Base-by-base conservation (phyloP, 2,329 filamentous ascomycete genomes). In the Knufia petricola region DNA sequence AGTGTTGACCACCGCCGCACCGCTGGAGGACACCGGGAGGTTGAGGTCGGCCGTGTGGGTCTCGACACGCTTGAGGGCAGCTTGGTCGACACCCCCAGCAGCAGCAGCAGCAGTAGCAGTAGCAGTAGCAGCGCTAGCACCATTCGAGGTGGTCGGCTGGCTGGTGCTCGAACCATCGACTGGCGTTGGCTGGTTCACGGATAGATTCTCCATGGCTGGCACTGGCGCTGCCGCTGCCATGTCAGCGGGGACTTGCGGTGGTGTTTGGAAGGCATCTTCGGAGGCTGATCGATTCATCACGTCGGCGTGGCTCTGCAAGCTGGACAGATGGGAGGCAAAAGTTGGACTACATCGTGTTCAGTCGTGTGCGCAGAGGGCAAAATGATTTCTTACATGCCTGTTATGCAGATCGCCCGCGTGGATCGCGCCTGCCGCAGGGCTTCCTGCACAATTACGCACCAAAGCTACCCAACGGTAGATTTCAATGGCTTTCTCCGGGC, bases 1-100 rank as follows among this genome's bases (percentile, higher is more conserved):
- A 37, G 74, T 81, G 56, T 73, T 72, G 48, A 72, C 64, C 17
- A 68, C 24, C 8, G 32, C 57, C 6, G 66, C 68, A 43, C 68
- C 63, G 6, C 60, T 62, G 4, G 64, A 62, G 17, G 64, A 68
- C 8, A 50, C 55, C 23, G 67, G 68, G n/a, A 69, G 59, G 17
- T 61, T 51, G n/a, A 48, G 30, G 30, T 17, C 34, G 2, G 19
- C 4, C 3, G 32, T 38, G 10, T 19, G 12, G 10, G 44, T 47
- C 6, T 37, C 21, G 9, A 47, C 36, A n/a, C 44, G 26, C 15
- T 39, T 15, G n/a, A 47, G 8, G 2, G 45, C 21, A 36, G 34
- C 42, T 4, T 41, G 20, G 7, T 28, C n/a, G n/a, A n/a, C n/a
- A n/a, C n/a, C n/a, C n/a, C n/a, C n/a, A n/a, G n/a, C n/a, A n/a